These are phyloP conservation scores for Ettlia oleoabundans DNA, from an alignment of 139 green algal genomes.

Conservation along the genomic window DNA sequence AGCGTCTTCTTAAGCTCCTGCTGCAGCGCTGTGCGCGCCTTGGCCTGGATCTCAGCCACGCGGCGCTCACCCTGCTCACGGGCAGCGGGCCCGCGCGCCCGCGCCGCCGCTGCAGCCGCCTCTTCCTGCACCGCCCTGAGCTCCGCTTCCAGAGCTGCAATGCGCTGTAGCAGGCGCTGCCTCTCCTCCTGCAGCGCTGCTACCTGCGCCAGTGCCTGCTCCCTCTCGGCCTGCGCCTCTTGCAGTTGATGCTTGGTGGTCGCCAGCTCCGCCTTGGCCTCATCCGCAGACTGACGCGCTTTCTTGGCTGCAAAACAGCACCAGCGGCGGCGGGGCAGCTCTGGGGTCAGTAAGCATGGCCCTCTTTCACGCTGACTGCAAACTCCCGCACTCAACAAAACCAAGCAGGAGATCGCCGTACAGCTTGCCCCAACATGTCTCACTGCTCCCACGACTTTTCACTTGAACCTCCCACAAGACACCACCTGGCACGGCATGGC, in stretches of 20 bases:
- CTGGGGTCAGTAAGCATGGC: too few species aligned
- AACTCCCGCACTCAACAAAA: too few species aligned
- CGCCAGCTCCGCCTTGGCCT: not conserved
- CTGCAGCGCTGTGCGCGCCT: slow-evolving; percentile 20
- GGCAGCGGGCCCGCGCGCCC: not conserved
- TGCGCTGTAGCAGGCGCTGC: slow-evolving; percentile 11
- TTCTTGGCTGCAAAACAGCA: slow-evolving; percentile 25
- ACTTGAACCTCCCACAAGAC: too few species aligned
- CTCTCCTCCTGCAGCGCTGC: slow-evolving; percentile 17
- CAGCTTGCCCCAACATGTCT: too few species aligned
- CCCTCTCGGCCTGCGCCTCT: not conserved
- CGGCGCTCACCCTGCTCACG: not conserved
- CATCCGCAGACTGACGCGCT: not conserved
- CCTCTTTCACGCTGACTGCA: too few species aligned
- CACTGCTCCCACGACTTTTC: too few species aligned
- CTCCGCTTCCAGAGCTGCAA: not conserved
- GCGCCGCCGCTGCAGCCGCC: slow-evolving; percentile 17
- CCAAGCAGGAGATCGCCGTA: too few species aligned
- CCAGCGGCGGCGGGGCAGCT: too few species aligned
- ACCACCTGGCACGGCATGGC: too few species aligned
- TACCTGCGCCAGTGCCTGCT: not conserved
- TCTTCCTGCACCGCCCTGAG: not conserved
- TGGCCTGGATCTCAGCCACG: slow-evolving; percentile 26
- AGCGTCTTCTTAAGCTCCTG: slow-evolving; percentile 36
- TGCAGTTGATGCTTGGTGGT: not conserved